Evolutionary conservation across 306 rosid species (phyloP).

Genomic region (Oxytropis ochrocephala): DNA sequence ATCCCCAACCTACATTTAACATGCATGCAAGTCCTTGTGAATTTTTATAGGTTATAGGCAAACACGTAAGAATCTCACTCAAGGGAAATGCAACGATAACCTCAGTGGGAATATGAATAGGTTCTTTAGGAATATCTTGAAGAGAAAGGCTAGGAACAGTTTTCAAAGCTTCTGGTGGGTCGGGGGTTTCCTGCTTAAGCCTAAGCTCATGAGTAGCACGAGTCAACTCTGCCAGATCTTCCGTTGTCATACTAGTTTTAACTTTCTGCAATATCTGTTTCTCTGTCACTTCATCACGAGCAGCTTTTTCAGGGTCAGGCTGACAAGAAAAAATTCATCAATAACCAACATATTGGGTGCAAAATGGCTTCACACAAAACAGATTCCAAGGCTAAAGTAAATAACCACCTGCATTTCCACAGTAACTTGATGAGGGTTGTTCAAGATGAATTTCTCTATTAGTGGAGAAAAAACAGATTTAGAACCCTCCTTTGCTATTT

Average conservation of each 20-base stretch:
- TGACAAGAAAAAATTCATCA: conserved; percentile 31
- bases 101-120: conserved; percentile 68
- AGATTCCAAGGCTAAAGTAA: not conserved
- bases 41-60: conserved; percentile 10
- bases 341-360: conserved; percentile 9
- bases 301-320: conserved; percentile 94
- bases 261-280: conserved; percentile 66
- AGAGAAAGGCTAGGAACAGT: conserved; percentile 91
- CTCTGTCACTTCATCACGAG: conserved; percentile 78
- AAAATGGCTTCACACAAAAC: conserved; percentile 14
- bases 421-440: conserved; percentile 79
- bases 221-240: conserved; percentile 83
- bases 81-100: conserved; percentile 34
- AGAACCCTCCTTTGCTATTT: conserved; percentile 81
- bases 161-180: conserved; percentile 90
- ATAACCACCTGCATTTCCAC: conserved; percentile 88
- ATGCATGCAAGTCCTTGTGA: conserved; percentile 13
- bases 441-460: conserved; percentile 77
- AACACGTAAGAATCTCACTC: not conserved
- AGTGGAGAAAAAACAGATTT: conserved; percentile 87
- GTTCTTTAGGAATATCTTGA: conserved; percentile 92
- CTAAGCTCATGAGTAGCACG: conserved; percentile 82
- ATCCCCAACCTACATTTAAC: conserved; percentile 61
- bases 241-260: conserved; percentile 76
- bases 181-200: conserved; percentile 94